Conservation (phyloP, 257 asterid species). For the Galeopsis tetrahit region DNA sequence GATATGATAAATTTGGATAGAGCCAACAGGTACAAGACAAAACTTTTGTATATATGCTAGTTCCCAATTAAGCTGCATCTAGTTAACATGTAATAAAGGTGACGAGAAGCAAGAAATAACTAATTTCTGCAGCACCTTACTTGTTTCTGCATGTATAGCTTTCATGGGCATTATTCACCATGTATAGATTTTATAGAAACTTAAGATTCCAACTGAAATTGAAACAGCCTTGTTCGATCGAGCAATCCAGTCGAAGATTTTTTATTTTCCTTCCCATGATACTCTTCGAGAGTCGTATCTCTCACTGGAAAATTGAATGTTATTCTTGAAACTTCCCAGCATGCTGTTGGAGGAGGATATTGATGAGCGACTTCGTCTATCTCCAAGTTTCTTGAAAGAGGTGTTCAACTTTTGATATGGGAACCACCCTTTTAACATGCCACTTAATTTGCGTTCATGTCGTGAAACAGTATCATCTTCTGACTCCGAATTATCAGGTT, state of each 20-base stretch:
- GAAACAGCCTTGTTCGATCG: not conserved
- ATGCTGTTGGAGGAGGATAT: conserved; percentile 33
- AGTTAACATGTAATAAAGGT: conserved; percentile 10
- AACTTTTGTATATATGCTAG: conserved; percentile 25
- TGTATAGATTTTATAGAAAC: conserved; percentile 23
- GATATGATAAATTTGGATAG: no score
- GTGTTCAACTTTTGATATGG: conserved; percentile 50
- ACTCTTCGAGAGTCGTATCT: conserved; percentile 33
- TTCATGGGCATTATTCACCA: conserved; percentile 14
- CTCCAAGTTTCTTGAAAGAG: conserved; percentile 38
- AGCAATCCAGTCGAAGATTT: conserved; percentile 17
- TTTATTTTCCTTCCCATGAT: conserved; percentile 40
- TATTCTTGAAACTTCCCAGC: conserved; percentile 47
- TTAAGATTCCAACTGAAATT: conserved; percentile 14
- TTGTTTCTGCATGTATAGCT: conserved; percentile 29
- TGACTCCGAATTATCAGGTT: conserved; percentile 33
- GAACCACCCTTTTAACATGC: conserved; percentile 58
- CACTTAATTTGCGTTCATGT: conserved; percentile 44
- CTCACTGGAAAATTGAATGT: conserved; percentile 34
- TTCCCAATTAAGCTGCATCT: not conserved
- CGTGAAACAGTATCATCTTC: conserved; percentile 32
- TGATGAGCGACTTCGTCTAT: conserved; percentile 36
- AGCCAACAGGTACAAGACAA: not conserved
- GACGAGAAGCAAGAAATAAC: conserved; percentile 29
- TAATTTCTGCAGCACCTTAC: conserved; percentile 24